Evolutionary conservation across 2,329 filamentous ascomycete species (phyloP).

Genomic region (Aphanoascus verrucosus): DNA sequence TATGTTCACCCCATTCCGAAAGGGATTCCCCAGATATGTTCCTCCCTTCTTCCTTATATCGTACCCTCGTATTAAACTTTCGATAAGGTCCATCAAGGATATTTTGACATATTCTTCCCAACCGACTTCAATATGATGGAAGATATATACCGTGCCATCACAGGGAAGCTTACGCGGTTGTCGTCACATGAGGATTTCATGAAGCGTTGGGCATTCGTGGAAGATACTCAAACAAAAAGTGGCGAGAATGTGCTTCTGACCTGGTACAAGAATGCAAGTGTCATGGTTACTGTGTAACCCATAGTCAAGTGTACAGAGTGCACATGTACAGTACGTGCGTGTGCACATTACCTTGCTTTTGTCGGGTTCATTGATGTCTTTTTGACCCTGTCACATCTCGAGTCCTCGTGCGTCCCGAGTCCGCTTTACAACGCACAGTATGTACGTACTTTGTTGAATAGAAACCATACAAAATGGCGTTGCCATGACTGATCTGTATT

Average conservation of each 20-base stretch:
- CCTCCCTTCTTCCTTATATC: conserved; percentile 10
- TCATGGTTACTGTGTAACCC: conserved; percentile 74
- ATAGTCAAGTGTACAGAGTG: not conserved
- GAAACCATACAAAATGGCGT: too few relatives aligned
- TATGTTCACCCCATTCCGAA: conserved; percentile 39
- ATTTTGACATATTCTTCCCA: conserved; percentile 97
- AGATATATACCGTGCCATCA: conserved; percentile 83
- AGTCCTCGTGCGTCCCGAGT: too few relatives aligned
- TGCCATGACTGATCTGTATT: too few relatives aligned
- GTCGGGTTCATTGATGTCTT: too few relatives aligned
- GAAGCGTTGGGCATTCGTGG: conserved; percentile 75
- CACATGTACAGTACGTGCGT: not conserved
- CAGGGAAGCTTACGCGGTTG: conserved; percentile 79
- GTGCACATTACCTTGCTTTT: too few relatives aligned
- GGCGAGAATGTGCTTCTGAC: conserved; percentile 86
- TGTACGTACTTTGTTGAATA: too few relatives aligned
- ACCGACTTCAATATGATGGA: conserved; percentile 89
- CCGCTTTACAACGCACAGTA: too few relatives aligned
- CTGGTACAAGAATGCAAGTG: conserved; percentile 93
- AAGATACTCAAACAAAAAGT: conserved; percentile 76
- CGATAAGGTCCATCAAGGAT: conserved; percentile 84
- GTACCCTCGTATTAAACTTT: not conserved
- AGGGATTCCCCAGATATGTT: not conserved
- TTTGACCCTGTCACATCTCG: too few relatives aligned
- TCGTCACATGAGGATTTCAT: conserved; percentile 85